Evolutionary conservation across 208 protist genomes (phyloP), one percentile per base, ranked within the genome.

Genomic region (Trypanosoma vivax): DNA sequence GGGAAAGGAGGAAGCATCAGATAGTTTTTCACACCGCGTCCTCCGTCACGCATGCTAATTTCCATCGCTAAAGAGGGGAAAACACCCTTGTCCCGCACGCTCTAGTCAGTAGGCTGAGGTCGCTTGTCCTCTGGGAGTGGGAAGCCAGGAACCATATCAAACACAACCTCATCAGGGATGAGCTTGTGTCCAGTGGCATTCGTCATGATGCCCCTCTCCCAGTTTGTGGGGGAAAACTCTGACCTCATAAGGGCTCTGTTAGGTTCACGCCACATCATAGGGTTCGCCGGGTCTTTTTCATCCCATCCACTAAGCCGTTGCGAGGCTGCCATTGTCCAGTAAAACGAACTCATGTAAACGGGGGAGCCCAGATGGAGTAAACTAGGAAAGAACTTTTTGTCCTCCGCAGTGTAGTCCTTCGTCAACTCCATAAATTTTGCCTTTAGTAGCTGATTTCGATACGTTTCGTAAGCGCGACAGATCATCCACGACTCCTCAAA

Each of bases 341-440:
- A 94, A 50, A 76, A 78, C 3, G 83, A 86, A 18, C 64, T 65
- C 73, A 83, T 79, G 65, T 90, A 86, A 62, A 83, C 87, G 1
- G 86, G 86, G 33, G 86, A 53, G 31, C 79, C 76, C 6, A 90
- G 57, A 57, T 93, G 87, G 18, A 87, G 64, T 42, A 88, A 70
- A 65, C 75, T 88, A 58, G 87, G 87, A 38, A 94, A 94, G 65
- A 94, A 94, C 60, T 88, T 90, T 64, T 91, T 90, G 62, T 94
- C 83, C 56, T 94, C 83, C 0, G 69, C 69, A 2, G 80, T 94
- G 72, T 94, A 94, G 66, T 94, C 80, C 70, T 90, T 87, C 24
- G 83, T 94, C 50, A 91, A 61, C 62, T 91, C 77, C 77, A 94
- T 94, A 53, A 91, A 94, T 60, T 91, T 90, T 55, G 55, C 71